Evolutionary conservation across 2,329 filamentous ascomycete genomes (phyloP).

Genomic region (Aspergillus texensis): DNA sequence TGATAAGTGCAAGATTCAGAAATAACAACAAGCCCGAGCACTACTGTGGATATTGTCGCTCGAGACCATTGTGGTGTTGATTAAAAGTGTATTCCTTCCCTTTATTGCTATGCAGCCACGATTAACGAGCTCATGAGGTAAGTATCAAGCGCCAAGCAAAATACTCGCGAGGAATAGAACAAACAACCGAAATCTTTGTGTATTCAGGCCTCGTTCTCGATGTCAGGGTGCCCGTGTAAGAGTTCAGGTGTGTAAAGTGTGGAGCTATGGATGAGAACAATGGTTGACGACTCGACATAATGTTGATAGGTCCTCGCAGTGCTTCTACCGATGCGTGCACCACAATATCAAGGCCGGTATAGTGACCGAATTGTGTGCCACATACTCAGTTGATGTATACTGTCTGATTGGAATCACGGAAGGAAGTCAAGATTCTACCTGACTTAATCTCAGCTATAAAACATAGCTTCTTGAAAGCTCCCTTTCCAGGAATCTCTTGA

Average conservation of each 20-base stretch:
- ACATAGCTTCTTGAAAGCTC: not conserved
- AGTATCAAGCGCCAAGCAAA: not conserved
- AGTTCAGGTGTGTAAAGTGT: constrained; percentile 88
- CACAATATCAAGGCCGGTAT: not conserved
- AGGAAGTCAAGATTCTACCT: not conserved
- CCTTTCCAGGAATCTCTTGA: too few species aligned
- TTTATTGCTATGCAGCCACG: not conserved
- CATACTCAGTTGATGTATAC: not conserved
- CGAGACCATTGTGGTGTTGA: not conserved
- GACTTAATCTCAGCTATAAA: not conserved
- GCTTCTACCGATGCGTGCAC: not conserved
- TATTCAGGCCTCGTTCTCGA: constrained; percentile 77
- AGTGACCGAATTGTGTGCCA: not conserved
- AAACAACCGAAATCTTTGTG: constrained; percentile 97
- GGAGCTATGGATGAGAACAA: constrained; percentile 93
- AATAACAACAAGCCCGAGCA: not conserved
- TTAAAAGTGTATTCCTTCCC: not conserved
- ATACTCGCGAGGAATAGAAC: constrained; percentile 85
- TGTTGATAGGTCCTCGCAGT: constrained; percentile 47
- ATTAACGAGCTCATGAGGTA: not conserved
- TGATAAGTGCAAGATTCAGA: not conserved
- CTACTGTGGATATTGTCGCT: not conserved
- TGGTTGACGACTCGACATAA: constrained; percentile 65
- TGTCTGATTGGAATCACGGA: not conserved
- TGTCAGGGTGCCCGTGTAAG: constrained; percentile 97